Percentiles rank a stretch among this genome's conserved stretches.
Evolutionary conservation across 768 basidiomycete genomes (phyloP).

Genomic region (Amanita fuliginea): DNA sequence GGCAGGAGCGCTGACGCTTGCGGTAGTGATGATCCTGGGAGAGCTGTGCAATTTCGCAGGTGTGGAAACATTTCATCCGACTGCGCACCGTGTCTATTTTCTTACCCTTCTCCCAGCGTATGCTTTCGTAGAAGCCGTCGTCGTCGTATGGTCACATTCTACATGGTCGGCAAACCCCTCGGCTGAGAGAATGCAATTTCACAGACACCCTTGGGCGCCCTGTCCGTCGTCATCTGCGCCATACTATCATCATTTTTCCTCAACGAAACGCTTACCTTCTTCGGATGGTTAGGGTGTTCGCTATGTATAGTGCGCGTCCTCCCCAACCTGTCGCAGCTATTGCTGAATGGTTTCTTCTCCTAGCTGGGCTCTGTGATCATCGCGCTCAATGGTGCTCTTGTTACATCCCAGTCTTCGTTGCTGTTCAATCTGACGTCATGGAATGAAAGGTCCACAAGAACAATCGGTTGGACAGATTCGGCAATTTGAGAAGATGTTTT

Average conservation of each 20-base stretch:
- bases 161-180: background rate
- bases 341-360: background rate
- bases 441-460: slow-evolving; percentile 51
- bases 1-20: slow-evolving; percentile 4
- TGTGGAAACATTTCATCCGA: slow-evolving; percentile 29
- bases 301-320: slow-evolving; percentile 72
- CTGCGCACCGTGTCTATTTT: no score
- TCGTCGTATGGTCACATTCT: slow-evolving; percentile 54
- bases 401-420: slow-evolving; percentile 12
- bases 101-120: slow-evolving; percentile 36
- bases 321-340: background rate
- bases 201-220: slow-evolving; percentile 88
- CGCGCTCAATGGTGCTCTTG: slow-evolving; percentile 64
- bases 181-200: background rate
- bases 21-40: slow-evolving; percentile 81
- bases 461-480: slow-evolving; percentile 55
- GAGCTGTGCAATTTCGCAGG: slow-evolving; percentile 81
- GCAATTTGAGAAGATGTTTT: slow-evolving; percentile 69
- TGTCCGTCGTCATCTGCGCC: slow-evolving; percentile 93
- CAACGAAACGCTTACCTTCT: slow-evolving; percentile 86
- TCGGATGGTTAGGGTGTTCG: slow-evolving; percentile 92
- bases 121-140: slow-evolving; percentile 85
- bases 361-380: slow-evolving; percentile 79
- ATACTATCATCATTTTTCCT: slow-evolving; percentile 90
- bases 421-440: slow-evolving; percentile 8